A percentile compares a stretch with the other conserved stretches of the same genome.
Evolutionary conservation across 129 eudicot species (phyloP).

Genomic region (Apium graveolens): DNA sequence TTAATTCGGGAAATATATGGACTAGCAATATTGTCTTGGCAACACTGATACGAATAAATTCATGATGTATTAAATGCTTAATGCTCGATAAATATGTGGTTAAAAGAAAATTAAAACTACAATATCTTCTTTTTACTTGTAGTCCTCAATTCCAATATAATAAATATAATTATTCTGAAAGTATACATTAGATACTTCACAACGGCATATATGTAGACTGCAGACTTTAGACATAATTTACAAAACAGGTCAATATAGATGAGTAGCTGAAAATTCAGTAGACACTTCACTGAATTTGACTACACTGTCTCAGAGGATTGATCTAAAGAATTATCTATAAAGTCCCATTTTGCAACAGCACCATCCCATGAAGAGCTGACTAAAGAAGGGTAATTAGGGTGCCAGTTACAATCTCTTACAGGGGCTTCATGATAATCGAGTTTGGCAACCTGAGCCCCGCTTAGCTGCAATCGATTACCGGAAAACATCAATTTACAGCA

Average conservation of each 20-base stretch:
- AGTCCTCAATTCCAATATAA: too few species aligned
- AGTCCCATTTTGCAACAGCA: slow-evolving; percentile 58
- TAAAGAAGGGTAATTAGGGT: slow-evolving; percentile 61
- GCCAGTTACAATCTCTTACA: slow-evolving; percentile 94
- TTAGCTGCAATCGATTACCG: slow-evolving; percentile 30
- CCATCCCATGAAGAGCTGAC: slow-evolving; percentile 95
- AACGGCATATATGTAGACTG: neutral
- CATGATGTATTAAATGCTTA: neutral
- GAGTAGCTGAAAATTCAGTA: neutral
- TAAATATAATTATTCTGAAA: too few species aligned
- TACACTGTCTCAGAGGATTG: neutral
- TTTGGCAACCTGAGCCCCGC: slow-evolving; percentile 48
- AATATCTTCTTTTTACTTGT: too few species aligned
- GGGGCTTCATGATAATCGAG: slow-evolving; percentile 56
- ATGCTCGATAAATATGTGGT: too few species aligned
- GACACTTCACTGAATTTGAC: neutral
- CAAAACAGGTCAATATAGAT: neutral
- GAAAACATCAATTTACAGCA: neutral
- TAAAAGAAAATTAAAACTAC: too few species aligned
- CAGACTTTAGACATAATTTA: neutral
- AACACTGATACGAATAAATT: neutral
- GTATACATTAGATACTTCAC: neutral
- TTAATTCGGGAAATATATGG: too few species aligned
- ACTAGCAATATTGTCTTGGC: neutral
- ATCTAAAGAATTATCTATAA: slow-evolving; percentile 19